phyloP scores from a whole-genome alignment of 2,329 filamentous ascomycete species.

The Nemania serpens region DNA sequence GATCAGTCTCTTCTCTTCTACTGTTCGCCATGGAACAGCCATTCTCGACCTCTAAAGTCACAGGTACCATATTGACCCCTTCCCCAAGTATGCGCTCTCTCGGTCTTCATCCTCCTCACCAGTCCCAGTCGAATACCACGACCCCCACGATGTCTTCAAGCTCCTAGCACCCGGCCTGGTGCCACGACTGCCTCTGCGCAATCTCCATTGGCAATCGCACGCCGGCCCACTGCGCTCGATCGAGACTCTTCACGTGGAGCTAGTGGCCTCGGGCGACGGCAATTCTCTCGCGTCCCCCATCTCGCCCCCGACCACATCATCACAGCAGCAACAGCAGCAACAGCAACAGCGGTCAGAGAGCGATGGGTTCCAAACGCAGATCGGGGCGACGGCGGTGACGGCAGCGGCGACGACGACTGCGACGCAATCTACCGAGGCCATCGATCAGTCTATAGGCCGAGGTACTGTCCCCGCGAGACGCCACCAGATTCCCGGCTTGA shows the following conservation, averaged over 20 bases:
- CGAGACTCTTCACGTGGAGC: conserved; percentile 86
- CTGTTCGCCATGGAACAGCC: conserved; percentile 65
- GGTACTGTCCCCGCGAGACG: conserved; percentile 61
- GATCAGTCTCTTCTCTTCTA: conserved; percentile 26
- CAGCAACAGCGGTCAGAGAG: conserved; percentile 45
- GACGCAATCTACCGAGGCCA: conserved; percentile 44
- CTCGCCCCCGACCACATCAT: conserved; percentile 42
- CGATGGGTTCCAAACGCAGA: conserved; percentile 66
- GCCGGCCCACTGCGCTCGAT: conserved; percentile 91
- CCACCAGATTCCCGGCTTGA: conserved; percentile 93
- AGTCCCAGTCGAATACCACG: conserved; percentile 85
- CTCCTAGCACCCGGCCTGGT: conserved; percentile 78
- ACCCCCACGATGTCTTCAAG: conserved; percentile 87
- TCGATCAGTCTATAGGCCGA: conserved; percentile 45
- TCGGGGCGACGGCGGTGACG: conserved; percentile 35
- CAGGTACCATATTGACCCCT: conserved; percentile 54
- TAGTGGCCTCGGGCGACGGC: conserved; percentile 65
- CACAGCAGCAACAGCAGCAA: conserved; percentile 26
- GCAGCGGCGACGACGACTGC: conserved; percentile 19
- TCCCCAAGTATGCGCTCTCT: conserved; percentile 23
- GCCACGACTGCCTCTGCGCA: conserved; percentile 80
- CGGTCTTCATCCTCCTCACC: conserved; percentile 26
- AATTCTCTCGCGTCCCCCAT: conserved; percentile 44
- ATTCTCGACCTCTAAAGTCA: conserved; percentile 76
- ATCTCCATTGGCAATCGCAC: conserved; percentile 97